Evolutionary conservation across 495 filamentous ascomycete genomes (phyloP).

Genomic region (Hypomontagnella submonticulosa): DNA sequence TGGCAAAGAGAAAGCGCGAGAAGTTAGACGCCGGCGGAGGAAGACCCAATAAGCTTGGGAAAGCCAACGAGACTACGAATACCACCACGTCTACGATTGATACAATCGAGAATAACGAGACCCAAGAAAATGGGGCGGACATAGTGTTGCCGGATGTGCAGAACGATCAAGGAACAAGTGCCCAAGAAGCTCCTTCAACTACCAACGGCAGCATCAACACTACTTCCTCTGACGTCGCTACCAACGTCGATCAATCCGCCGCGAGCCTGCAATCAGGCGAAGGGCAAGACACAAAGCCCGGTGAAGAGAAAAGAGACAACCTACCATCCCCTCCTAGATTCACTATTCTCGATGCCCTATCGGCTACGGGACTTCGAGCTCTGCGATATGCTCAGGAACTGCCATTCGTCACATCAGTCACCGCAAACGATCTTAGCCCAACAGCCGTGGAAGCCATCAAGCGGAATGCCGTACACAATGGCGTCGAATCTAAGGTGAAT

Average conservation of each 20-base stretch:
- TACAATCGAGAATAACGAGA: slow-evolving; percentile 15
- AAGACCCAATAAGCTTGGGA: slow-evolving; percentile 43
- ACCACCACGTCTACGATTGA: slow-evolving; percentile 33
- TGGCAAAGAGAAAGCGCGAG: slow-evolving; percentile 51
- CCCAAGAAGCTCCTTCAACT: neutral
- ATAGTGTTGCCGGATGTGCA: slow-evolving; percentile 25
- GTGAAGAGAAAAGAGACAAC: slow-evolving; percentile 28
- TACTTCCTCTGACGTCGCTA: neutral
- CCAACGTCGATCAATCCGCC: slow-evolving; percentile 9
- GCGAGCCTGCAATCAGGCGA: slow-evolving; percentile 15
- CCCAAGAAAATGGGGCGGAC: neutral
- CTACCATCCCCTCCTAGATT: slow-evolving; percentile 58
- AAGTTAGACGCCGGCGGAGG: slow-evolving; percentile 46
- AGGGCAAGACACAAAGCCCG: slow-evolving; percentile 38
- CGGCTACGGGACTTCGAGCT: slow-evolving; percentile 91
- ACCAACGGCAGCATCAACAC: neutral
- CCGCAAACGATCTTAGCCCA: slow-evolving; percentile 86
- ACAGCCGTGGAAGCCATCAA: slow-evolving; percentile 83
- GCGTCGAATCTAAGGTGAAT: slow-evolving; percentile 72
- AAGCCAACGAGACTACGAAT: slow-evolving; percentile 24
- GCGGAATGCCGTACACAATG: slow-evolving; percentile 85
- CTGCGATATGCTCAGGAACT: slow-evolving; percentile 93
- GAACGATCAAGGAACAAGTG: slow-evolving; percentile 36
- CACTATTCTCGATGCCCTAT: slow-evolving; percentile 91
- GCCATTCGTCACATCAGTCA: slow-evolving; percentile 80